These are phyloP conservation scores for Saccharomycopsis hybrid DNA, from an alignment of 1,139 yeast genomes.

Conservation along the genomic window DNA sequence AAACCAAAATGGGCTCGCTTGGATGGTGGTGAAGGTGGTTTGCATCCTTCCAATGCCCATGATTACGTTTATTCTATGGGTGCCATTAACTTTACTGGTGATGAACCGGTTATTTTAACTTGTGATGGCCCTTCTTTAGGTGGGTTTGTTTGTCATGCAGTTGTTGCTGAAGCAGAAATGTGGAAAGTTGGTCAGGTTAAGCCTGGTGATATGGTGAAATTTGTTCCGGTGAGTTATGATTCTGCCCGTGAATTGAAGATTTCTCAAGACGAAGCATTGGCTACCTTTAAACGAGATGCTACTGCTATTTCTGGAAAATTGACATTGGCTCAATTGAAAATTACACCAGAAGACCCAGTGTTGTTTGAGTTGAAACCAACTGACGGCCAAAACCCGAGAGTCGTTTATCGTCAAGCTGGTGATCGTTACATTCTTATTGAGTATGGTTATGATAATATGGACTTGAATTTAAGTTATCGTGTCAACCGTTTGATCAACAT, in stretches of 20 bases:
- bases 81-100: conserved; percentile 96
- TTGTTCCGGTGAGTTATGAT: conserved; percentile 68
- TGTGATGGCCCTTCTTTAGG: conserved; percentile 98
- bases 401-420: conserved; percentile 92
- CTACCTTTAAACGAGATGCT: conserved; percentile 36
- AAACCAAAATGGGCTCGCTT: conserved; percentile 94
- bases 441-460: conserved; percentile 85
- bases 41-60: conserved; percentile 96
- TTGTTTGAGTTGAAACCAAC: conserved; percentile 44
- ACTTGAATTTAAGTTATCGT: conserved; percentile 77
- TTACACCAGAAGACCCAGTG: conserved; percentile 54
- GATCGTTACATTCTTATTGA: conserved; percentile 88
- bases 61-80: conserved; percentile 96
- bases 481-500: conserved; percentile 74
- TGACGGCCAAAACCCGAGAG: conserved; percentile 50
- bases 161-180: conserved; percentile 91
- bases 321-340: conserved; percentile 26
- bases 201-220: conserved; percentile 82
- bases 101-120: conserved; percentile 93
- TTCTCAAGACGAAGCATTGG: conserved; percentile 51
- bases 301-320: conserved; percentile 27
- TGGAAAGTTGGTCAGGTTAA: conserved; percentile 98
- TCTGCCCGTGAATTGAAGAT: conserved; percentile 59
- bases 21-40: conserved; percentile 98
- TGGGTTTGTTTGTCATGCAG: conserved; percentile 95